phyloP scores from a whole-genome alignment of 2,329 filamentous ascomycete species.

The Diaporthe citrichinensis region DNA sequence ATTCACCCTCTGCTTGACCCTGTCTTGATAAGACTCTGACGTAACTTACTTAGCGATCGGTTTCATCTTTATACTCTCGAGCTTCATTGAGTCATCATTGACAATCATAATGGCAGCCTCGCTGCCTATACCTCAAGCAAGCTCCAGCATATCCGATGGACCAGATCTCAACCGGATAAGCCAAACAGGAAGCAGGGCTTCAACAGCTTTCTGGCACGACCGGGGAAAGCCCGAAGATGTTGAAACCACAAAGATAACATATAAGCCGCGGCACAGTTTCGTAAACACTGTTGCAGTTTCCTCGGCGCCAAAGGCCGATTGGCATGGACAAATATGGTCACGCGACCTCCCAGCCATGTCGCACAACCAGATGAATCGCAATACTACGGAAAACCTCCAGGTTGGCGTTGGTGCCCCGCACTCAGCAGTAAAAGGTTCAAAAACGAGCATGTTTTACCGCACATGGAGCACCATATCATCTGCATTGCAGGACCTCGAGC shows the following conservation, averaged over 20 bases:
- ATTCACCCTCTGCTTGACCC: neutral
- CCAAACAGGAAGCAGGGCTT: neutral
- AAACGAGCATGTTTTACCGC: neutral
- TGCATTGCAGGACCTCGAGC: neutral
- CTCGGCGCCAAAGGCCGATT: too few species aligned
- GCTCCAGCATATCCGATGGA: neutral
- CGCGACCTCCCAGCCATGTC: too few species aligned
- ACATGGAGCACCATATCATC: slow-evolving; percentile 3
- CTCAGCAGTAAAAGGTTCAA: neutral
- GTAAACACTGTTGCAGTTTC: neutral
- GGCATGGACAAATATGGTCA: neutral
- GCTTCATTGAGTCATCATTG: neutral
- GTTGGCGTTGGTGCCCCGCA: too few species aligned
- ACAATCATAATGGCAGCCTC: slow-evolving; percentile 6
- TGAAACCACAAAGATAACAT: neutral
- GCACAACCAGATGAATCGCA: neutral
- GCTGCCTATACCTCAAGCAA: neutral
- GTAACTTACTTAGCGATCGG: neutral
- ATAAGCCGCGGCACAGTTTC: neutral
- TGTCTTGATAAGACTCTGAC: neutral
- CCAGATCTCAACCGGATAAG: neutral
- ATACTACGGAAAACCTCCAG: neutral
- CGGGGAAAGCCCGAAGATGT: neutral
- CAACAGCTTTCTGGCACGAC: slow-evolving; percentile 10
- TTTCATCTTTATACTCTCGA: neutral